Evolutionary conservation across 73 alveolate species (phyloP).

Genomic region (Tetrahymena borealis): DNA sequence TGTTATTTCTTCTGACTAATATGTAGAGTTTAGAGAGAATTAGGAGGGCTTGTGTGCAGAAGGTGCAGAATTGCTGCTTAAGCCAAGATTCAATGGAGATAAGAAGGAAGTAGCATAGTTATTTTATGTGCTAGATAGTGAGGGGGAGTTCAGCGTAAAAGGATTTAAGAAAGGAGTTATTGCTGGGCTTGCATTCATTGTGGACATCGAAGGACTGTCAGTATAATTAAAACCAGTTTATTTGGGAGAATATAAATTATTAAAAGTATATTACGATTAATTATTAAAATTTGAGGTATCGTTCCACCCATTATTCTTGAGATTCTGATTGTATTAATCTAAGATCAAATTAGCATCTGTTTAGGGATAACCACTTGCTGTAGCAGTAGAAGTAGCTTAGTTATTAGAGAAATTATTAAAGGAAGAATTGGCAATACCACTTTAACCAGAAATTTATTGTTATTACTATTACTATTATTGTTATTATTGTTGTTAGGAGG

Average conservation of each 20-base stretch:
- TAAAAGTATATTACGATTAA: not conserved
- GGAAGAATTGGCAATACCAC: not conserved
- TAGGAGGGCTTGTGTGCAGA: not conserved
- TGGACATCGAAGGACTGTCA: slow-evolving; percentile 2
- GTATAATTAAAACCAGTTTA: not conserved
- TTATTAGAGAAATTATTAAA: not conserved
- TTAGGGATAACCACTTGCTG: not conserved
- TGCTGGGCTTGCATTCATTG: not conserved
- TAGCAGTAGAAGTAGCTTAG: not conserved
- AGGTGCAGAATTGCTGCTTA: not conserved
- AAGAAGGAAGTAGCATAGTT: not conserved
- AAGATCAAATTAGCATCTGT: not conserved
- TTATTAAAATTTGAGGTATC: not conserved
- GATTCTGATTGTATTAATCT: not conserved
- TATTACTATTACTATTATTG: not conserved
- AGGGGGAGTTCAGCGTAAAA: not conserved
- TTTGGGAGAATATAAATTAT: not conserved
- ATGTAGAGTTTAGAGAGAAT: not conserved
- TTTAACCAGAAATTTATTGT: not conserved
- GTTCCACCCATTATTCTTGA: slow-evolving; percentile 3
- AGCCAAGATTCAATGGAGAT: not conserved
- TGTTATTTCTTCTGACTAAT: not conserved
- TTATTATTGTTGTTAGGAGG: not conserved
- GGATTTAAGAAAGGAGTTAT: not conserved
- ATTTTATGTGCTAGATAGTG: not conserved